Percentiles rank a stretch among this genome's conserved stretches.
Evolutionary conservation across 2,329 filamentous ascomycete genomes (phyloP).

Genomic region (Pseudodiploospora longispora): DNA sequence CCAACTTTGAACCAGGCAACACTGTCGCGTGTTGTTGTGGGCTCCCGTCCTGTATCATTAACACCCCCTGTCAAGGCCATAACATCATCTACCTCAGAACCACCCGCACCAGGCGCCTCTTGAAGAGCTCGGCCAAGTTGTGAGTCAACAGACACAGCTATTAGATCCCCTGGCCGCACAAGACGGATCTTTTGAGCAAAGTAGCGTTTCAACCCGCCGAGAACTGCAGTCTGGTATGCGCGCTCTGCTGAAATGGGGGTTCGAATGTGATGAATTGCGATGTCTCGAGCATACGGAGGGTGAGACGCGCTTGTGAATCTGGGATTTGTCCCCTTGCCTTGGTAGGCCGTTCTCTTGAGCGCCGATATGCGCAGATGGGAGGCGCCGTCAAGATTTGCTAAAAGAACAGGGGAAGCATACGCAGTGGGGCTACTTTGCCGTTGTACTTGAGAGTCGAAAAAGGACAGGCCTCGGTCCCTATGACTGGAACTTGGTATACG

Average conservation of each 20-base stretch:
- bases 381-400: constrained; percentile 76
- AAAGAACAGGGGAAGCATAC: constrained; percentile 77
- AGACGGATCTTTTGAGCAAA: constrained; percentile 79
- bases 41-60: constrained; percentile 17
- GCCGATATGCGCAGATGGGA: constrained; percentile 73
- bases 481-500: constrained; percentile 50
- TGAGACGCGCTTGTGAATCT: constrained; percentile 47
- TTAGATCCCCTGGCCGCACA: constrained; percentile 77
- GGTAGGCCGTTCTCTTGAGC: constrained; percentile 45
- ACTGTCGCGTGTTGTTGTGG: constrained; percentile 37
- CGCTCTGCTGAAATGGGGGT: constrained; percentile 84
- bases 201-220: constrained; percentile 79
- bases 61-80: constrained; percentile 42
- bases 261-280: constrained; percentile 80
- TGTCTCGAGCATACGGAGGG: constrained; percentile 60
- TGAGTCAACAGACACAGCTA: constrained; percentile 84
- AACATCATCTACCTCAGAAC: constrained; percentile 64
- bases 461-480: constrained; percentile 47
- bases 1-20: constrained; percentile 93
- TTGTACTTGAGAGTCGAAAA: constrained; percentile 61
- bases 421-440: constrained; percentile 50
- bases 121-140: constrained; percentile 75
- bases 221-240: constrained; percentile 73
- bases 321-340: constrained; percentile 43
- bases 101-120: constrained; percentile 53